Conservation (phyloP, 2,329 filamentous ascomycete genomes). For the Colletotrichum sp. region DNA sequence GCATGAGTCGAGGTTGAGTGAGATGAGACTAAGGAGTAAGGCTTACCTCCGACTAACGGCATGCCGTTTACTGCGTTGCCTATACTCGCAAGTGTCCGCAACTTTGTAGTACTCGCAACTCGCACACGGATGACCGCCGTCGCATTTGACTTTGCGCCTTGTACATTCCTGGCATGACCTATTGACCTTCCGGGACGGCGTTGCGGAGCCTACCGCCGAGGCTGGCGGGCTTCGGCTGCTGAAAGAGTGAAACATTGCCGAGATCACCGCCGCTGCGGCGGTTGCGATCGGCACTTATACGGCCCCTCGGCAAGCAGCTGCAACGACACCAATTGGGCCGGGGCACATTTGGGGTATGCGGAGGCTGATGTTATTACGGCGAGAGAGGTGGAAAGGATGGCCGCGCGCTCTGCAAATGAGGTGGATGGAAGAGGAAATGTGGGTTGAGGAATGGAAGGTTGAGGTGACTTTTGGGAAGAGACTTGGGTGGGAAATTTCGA, state of each 20-base stretch:
- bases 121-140: constrained; percentile 39
- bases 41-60: constrained; percentile 32
- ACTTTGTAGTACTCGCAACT: constrained; percentile 41
- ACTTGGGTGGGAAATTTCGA: neutral
- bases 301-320: neutral
- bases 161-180: constrained; percentile 32
- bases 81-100: constrained; percentile 30
- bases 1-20: neutral
- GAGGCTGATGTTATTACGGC: neutral
- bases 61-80: constrained; percentile 32
- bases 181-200: constrained; percentile 22
- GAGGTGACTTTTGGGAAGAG: neutral
- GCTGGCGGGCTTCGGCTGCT: neutral
- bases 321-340: neutral
- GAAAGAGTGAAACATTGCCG: constrained; percentile 19
- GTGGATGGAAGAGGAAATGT: neutral
- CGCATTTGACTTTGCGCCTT: constrained; percentile 40
- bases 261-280: neutral
- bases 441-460: neutral
- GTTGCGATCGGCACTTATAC: constrained; percentile 1
- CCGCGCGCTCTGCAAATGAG: neutral
- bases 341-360: constrained; percentile 1
- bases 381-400: neutral
- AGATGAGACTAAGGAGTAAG: neutral
- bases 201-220: neutral